These are phyloP conservation scores for Xylaria intraflava DNA, from an alignment of 495 filamentous ascomycete genomes.

Conservation along the genomic window DNA sequence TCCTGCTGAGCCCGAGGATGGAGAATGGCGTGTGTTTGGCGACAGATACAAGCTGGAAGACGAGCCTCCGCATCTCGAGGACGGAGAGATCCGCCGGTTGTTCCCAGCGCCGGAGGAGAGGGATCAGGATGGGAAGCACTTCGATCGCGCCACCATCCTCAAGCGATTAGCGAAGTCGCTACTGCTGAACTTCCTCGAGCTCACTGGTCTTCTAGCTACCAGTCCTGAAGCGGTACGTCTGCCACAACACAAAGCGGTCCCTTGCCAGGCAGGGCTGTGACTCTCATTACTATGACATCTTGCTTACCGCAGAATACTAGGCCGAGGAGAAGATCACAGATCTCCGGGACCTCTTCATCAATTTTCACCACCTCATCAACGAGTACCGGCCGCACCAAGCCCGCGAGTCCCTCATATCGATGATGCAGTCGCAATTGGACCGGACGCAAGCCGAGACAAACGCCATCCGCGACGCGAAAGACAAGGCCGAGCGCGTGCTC, in stretches of 20 bases:
- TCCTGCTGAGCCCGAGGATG: conserved; percentile 64
- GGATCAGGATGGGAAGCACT: conserved; percentile 40
- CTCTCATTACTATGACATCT: neutral
- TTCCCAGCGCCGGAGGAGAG: conserved; percentile 44
- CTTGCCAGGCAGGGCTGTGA: neutral
- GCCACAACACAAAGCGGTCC: neutral
- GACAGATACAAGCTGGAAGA: conserved; percentile 59
- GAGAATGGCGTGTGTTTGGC: conserved; percentile 68
- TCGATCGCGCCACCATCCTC: conserved; percentile 69
- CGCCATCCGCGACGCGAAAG: conserved; percentile 63
- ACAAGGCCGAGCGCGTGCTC: conserved; percentile 63
- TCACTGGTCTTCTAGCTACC: conserved; percentile 61
- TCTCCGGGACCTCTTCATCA: conserved; percentile 72
- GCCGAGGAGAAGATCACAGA: conserved; percentile 62
- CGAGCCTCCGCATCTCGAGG: conserved; percentile 58
- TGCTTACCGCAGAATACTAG: conserved; percentile 15
- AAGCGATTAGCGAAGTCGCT: conserved; percentile 73
- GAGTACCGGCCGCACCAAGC: conserved; percentile 95
- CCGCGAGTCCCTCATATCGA: conserved; percentile 75
- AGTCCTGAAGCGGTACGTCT: conserved; percentile 50
- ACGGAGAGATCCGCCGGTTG: conserved; percentile 63
- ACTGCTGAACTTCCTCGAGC: conserved; percentile 77
- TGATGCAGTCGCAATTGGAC: conserved; percentile 87
- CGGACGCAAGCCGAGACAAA: conserved; percentile 69
- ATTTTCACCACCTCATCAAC: conserved; percentile 86